Conservation (phyloP, 768 basidiomycete species). For the Termitomyces sp. region DNA sequence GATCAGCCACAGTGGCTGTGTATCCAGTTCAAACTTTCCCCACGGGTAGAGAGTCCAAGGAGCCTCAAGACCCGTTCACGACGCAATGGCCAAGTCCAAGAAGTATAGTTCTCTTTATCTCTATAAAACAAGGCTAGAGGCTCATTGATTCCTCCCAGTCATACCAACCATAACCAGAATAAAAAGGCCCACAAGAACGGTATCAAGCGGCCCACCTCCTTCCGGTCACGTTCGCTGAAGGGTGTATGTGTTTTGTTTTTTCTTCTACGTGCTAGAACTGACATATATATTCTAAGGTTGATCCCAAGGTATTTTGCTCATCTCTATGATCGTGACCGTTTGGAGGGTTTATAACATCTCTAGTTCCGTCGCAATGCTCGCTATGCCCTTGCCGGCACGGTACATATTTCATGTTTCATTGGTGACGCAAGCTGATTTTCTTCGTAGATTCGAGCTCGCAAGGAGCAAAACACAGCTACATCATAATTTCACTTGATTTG, state of each 20-base stretch:
- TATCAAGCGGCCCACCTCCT: constrained; percentile 77
- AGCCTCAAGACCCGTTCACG: constrained; percentile 17
- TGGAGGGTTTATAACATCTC: constrained; percentile 2
- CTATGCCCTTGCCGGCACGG: constrained; percentile 69
- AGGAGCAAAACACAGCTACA: constrained; percentile 50
- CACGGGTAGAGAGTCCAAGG: constrained; percentile 17
- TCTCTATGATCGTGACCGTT: background rate
- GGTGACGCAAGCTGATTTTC: constrained; percentile 3
- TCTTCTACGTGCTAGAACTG: background rate
- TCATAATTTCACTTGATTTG: constrained; percentile 20
- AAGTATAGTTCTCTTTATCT: constrained; percentile 50
- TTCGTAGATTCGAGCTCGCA: constrained; percentile 59
- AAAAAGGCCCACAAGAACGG: constrained; percentile 98
- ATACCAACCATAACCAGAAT: constrained; percentile 95
- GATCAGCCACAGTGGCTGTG: constrained; percentile 43
- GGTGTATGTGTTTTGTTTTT: constrained; percentile 62
- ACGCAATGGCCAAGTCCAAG: constrained; percentile 94
- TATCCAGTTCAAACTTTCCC: constrained; percentile 8
- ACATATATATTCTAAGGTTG: constrained; percentile 45
- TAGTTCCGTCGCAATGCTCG: constrained; percentile 86
- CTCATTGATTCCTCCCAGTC: constrained; percentile 37
- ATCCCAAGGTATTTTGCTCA: constrained; percentile 54
- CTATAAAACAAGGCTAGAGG: background rate
- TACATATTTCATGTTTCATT: constrained; percentile 29
- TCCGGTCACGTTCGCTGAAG: constrained; percentile 75